These are phyloP conservation scores for Nadsonia starkeyi-henricii DNA, from an alignment of 1,139 yeast genomes.

Conservation along the genomic window DNA sequence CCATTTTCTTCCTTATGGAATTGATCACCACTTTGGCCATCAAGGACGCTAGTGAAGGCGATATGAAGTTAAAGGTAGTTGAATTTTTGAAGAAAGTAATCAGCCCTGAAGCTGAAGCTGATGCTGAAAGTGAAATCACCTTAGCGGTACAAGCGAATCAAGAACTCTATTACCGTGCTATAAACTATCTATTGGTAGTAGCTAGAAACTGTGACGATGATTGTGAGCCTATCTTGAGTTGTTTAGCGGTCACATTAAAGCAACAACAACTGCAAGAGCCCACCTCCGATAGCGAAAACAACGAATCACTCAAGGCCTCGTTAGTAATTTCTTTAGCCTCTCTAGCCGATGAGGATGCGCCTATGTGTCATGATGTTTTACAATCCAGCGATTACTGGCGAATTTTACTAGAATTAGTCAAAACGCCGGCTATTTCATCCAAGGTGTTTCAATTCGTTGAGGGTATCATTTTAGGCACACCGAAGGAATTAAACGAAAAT, in stretches of 20 bases:
- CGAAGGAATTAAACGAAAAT: neutral
- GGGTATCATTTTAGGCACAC: neutral
- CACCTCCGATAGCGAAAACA: constrained; percentile 6
- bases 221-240: constrained; percentile 1
- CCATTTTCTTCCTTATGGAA: constrained; percentile 11
- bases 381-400: neutral
- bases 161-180: constrained; percentile 20
- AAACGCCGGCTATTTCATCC: neutral
- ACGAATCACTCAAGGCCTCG: constrained; percentile 9
- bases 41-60: constrained; percentile 1
- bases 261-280: neutral
- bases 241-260: neutral
- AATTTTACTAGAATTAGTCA: neutral
- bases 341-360: constrained; percentile 35
- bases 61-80: constrained; percentile 15
- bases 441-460: neutral
- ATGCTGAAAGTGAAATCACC: constrained; percentile 9
- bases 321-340: constrained; percentile 38
- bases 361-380: constrained; percentile 25
- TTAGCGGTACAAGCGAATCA: constrained; percentile 18
- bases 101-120: too few relatives aligned
- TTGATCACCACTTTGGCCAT: constrained; percentile 13
- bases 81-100: constrained; percentile 12
- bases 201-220: constrained; percentile 29
- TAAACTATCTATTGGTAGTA: constrained; percentile 14